phyloP scores from a whole-genome alignment of 768 basidiomycete genomes.

The Mycena sanguinolenta region DNA sequence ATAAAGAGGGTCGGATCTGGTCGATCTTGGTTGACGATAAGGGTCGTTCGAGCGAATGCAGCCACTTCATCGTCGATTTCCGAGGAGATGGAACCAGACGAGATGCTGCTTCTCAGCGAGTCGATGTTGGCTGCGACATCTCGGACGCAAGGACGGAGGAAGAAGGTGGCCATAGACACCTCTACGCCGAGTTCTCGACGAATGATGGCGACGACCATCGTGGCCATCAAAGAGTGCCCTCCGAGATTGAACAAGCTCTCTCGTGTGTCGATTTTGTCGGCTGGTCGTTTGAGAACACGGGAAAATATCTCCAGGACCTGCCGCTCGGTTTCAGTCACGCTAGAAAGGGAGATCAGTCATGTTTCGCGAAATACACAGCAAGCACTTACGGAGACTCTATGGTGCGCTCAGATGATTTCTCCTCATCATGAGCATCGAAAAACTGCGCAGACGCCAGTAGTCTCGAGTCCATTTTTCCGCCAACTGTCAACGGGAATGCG shows the following conservation, averaged over 20 bases:
- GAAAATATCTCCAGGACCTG: slow-evolving; percentile 9
- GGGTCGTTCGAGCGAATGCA: slow-evolving; percentile 9
- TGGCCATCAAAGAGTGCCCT: slow-evolving; percentile 14
- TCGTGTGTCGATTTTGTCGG: slow-evolving; percentile 8
- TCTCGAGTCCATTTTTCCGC: slow-evolving; percentile 8
- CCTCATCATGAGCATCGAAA: slow-evolving; percentile 6
- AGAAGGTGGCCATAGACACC: slow-evolving; percentile 13
- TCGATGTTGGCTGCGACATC: slow-evolving; percentile 13
- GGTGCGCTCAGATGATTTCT: slow-evolving; percentile 7
- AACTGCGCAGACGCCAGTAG: slow-evolving; percentile 9
- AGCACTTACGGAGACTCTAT: slow-evolving; percentile 15
- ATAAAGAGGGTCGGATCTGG: slow-evolving; percentile 6
- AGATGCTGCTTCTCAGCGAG: slow-evolving; percentile 10
- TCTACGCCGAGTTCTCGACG: slow-evolving; percentile 14
- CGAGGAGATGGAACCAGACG: background rate
- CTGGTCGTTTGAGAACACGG: slow-evolving; percentile 6
- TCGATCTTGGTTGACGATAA: slow-evolving; percentile 12
- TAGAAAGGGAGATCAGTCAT: slow-evolving; percentile 5
- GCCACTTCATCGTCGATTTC: slow-evolving; percentile 8
- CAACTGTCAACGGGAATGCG: slow-evolving; percentile 7
- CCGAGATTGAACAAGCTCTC: slow-evolving; percentile 11
- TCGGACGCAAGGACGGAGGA: slow-evolving; percentile 12
- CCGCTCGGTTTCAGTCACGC: slow-evolving; percentile 7
- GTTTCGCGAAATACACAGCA: background rate
- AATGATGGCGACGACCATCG: slow-evolving; percentile 12